phyloP scores from a whole-genome alignment of 345 rosid species.

The Syzygium grande region DNA sequence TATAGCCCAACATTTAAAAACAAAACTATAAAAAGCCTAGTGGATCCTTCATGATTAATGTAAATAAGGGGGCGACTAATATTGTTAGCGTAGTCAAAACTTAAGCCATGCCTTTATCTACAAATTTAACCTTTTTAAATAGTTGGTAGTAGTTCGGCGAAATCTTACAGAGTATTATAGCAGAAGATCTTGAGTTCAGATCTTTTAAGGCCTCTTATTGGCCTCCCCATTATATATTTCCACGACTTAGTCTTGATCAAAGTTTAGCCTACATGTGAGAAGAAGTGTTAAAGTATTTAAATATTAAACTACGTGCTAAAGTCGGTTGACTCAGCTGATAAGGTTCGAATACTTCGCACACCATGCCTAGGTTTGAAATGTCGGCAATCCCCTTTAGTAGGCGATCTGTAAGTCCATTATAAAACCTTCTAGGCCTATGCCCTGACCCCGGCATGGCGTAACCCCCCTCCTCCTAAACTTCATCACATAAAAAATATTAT shows the following conservation, averaged over 20 bases:
- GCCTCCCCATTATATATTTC: neutral
- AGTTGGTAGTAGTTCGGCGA: rapidly evolving
- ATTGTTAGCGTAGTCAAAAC: neutral
- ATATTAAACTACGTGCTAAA: too few species aligned
- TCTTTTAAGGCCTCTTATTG: neutral
- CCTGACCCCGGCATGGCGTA: too few species aligned
- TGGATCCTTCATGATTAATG: neutral
- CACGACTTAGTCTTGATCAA: neutral
- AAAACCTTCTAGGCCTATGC: too few species aligned
- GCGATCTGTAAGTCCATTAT: too few species aligned
- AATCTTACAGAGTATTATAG: neutral
- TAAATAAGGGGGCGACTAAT: neutral
- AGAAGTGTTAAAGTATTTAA: neutral
- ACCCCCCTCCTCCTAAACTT: neutral
- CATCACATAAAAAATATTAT: neutral
- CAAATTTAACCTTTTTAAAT: neutral
- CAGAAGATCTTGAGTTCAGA: neutral
- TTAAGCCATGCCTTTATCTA: neutral
- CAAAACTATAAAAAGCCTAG: neutral
- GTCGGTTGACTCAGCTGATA: neutral
- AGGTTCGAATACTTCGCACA: neutral
- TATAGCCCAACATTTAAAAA: neutral
- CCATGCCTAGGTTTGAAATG: neutral
- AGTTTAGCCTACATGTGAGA: too few species aligned
- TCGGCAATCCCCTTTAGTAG: too few species aligned